Evolutionary conservation across 2,329 filamentous ascomycete genomes (phyloP), one percentile per base, ranked within the genome.

Genomic region (Verticillium dahliae): DNA sequence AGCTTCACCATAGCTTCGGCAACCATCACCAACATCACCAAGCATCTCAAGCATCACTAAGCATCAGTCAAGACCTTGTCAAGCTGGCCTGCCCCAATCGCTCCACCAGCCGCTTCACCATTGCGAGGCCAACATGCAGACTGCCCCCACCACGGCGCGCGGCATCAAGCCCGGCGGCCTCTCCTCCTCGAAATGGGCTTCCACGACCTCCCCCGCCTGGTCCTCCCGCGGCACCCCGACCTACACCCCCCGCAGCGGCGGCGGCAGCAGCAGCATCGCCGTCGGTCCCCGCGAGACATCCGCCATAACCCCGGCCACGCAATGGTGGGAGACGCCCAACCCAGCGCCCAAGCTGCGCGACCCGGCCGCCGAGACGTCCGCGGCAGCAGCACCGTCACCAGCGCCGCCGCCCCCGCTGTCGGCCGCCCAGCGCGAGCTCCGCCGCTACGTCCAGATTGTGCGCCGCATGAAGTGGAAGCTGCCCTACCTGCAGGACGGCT

Each of bases 391-490:
- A 13, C 39, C 37, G 22, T 58, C 52, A 35, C 33, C 39, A 9
- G 27, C 57, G 6, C 27, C 10, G 37, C 31, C 35, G 45, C 63
- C 61, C 58, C 61, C 67, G 5, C 45, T 52, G 41, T 56, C 64
- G 66, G n/a, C 68, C 68, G 11, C 63, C 58, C 59, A 74, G 1
- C 75, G 77, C 45, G 81, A 86, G 52, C 77, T 87, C 1, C 74
- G 78, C 2, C 81, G 85, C 6, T 87, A 86, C 69, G 79, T 82
- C 63, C 86, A 86, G 66, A 84, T 86, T 34, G 81, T 85, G 22
- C 79, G 81, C 2, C 81, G 86, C 1, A 75, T 89, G 54, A 80
- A 83, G 65, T 89, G 86, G 86, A 89, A 88, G 69, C 79, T 84
- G 1, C 78, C 84, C 13, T 85, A 85, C 65, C 76, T 89, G 37